A percentile compares a stretch with the other conserved stretches of the same genome.
Conservation (phyloP, 148 eudicot genomes). For the Vaccinium vitisidaea region DNA sequence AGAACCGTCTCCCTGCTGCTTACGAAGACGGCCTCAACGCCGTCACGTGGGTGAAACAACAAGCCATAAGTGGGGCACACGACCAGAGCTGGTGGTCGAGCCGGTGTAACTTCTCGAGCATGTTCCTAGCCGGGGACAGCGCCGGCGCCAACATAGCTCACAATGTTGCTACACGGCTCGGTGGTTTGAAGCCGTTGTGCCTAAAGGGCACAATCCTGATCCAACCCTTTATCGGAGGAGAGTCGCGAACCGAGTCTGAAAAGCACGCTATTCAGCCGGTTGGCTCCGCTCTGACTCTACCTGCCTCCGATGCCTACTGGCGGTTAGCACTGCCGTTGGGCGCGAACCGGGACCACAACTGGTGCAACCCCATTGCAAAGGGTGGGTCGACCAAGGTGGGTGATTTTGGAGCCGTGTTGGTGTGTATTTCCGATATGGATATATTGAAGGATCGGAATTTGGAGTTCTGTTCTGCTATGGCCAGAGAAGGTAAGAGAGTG, state of each 20-base stretch:
- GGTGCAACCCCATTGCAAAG: conserved; percentile 59
- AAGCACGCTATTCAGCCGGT: conserved; percentile 26
- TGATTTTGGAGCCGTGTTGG: conserved; percentile 29
- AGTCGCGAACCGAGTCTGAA: conserved; percentile 48
- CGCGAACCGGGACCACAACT: conserved; percentile 52
- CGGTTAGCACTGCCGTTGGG: conserved; percentile 52
- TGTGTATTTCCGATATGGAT: conserved; percentile 63
- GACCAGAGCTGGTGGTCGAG: conserved; percentile 38
- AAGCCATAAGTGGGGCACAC: conserved; percentile 8
- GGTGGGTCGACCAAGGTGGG: conserved; percentile 3
- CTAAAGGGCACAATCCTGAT: conserved; percentile 42
- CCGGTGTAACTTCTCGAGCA: conserved; percentile 35
- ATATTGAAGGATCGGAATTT: conserved; percentile 68
- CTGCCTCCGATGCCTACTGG: conserved; percentile 51
- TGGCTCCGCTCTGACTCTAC: conserved; percentile 27
- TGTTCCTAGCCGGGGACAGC: conserved; percentile 61
- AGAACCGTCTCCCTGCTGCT: conserved; percentile 57
- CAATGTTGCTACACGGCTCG: conserved; percentile 44
- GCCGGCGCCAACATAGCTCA: conserved; percentile 69
- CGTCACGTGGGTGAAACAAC: conserved; percentile 41
- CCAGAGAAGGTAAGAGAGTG: conserved; percentile 44
- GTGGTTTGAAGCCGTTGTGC: conserved; percentile 11
- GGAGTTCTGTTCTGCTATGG: conserved; percentile 54
- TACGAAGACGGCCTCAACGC: conserved; percentile 54
- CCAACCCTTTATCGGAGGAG: conserved; percentile 66